Conservation (phyloP, 441 rosid species). For the Populus trichocarpa region DNA sequence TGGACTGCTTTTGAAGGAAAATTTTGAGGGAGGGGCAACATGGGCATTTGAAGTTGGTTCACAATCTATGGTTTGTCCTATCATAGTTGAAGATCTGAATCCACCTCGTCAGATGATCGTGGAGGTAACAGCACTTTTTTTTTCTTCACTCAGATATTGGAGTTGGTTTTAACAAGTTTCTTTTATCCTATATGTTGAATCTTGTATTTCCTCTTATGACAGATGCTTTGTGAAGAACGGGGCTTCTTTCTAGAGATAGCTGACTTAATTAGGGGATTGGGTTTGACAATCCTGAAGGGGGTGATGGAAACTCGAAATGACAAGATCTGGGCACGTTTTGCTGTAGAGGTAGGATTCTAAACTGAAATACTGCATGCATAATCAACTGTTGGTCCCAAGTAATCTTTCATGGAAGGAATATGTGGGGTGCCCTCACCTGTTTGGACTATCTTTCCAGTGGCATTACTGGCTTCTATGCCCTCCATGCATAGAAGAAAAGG, state of each 20-base stretch:
- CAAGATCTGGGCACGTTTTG: constrained; percentile 90
- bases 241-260: constrained; percentile 95
- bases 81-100: constrained; percentile 87
- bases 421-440: background rate
- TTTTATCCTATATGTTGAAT: constrained; percentile 11
- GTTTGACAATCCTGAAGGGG: constrained; percentile 90
- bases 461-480: background rate
- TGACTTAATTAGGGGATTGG: constrained; percentile 79
- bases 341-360: constrained; percentile 64
- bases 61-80: constrained; percentile 81
- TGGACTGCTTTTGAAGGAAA: constrained; percentile 46
- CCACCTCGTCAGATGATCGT: constrained; percentile 89
- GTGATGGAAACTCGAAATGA: constrained; percentile 73
- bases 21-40: constrained; percentile 86
- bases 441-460: background rate
- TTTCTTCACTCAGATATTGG: constrained; percentile 8
- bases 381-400: background rate
- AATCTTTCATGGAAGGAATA: background rate
- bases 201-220: constrained; percentile 8
- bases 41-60: constrained; percentile 98
- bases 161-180: constrained; percentile 10
- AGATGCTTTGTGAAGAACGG: constrained; percentile 93
- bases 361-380: background rate
- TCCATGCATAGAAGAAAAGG: background rate
- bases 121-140: constrained; percentile 49